These are phyloP conservation scores for Carex scoparia DNA, from an alignment of 176 grass and related monocot species.

Conservation along the genomic window DNA sequence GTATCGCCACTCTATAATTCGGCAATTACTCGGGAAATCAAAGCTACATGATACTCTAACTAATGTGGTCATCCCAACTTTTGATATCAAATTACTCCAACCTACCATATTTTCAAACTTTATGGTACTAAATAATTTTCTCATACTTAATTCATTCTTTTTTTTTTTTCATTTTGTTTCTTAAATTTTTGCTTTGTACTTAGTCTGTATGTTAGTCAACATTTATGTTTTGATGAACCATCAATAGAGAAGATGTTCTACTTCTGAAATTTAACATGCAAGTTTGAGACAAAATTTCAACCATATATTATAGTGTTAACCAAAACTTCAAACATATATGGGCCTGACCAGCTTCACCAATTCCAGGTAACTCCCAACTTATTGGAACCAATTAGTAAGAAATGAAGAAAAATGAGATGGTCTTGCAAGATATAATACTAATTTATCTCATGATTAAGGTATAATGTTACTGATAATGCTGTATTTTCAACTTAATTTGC, in stretches of 20 bases:
- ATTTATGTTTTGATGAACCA: not conserved
- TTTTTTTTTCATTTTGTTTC: not conserved
- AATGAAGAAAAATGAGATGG: too few species aligned
- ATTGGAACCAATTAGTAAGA: too few species aligned
- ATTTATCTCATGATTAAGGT: not conserved
- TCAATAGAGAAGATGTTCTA: too few species aligned
- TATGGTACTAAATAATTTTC: constrained; percentile 31
- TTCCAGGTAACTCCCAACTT: too few species aligned
- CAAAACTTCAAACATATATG: too few species aligned
- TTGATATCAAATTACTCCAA: constrained; percentile 53
- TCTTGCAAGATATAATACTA: too few species aligned
- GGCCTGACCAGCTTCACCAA: too few species aligned
- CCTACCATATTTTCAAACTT: constrained; percentile 71
- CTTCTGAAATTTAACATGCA: not conserved
- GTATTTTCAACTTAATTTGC: not conserved
- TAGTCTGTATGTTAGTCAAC: not conserved
- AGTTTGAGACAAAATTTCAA: not conserved
- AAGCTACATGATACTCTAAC: constrained; percentile 45
- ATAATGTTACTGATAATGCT: not conserved
- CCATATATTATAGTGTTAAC: not conserved
- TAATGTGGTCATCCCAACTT: constrained; percentile 55
- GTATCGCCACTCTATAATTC: constrained; percentile 47
- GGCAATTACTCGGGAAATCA: constrained; percentile 26
- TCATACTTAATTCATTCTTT: not conserved
- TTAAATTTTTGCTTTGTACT: not conserved